A percentile compares a stretch with the other conserved stretches of the same genome.
phyloP scores from a whole-genome alignment of 1,284 basidiomycete species.

The Trichosporon faecale region DNA sequence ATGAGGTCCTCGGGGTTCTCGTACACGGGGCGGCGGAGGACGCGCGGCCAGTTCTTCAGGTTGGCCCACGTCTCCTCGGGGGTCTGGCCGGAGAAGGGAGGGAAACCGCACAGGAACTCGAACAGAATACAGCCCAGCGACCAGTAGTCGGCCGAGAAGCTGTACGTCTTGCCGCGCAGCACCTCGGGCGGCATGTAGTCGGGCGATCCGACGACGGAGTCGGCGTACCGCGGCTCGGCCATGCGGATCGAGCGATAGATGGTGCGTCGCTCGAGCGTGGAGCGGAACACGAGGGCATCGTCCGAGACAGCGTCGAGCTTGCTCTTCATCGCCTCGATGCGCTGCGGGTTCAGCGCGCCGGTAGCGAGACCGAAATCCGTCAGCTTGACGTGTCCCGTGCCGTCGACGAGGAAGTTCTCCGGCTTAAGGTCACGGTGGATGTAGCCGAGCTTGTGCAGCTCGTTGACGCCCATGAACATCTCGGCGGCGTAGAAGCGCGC shows the following conservation, averaged over 20 bases:
- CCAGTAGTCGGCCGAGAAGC: constrained; percentile 97
- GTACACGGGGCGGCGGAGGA: constrained; percentile 87
- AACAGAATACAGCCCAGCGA: constrained; percentile 97
- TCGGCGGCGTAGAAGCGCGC: constrained; percentile 92
- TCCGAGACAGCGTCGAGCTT: constrained; percentile 97
- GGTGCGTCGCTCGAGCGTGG: constrained; percentile 90
- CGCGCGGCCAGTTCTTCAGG: constrained; percentile 94
- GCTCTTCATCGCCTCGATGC: constrained; percentile 89
- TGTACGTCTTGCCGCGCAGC: constrained; percentile 89
- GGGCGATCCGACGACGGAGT: constrained; percentile 96
- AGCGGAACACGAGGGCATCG: constrained; percentile 82
- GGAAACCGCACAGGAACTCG: constrained; percentile 93
- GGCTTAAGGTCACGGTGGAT: constrained; percentile 95
- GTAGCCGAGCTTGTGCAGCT: constrained; percentile 90
- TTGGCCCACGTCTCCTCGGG: constrained; percentile 99
- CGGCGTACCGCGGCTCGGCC: constrained; percentile 88
- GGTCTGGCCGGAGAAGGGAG: constrained; percentile 92
- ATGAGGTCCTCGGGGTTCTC: constrained; percentile 93
- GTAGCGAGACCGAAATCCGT: constrained; percentile 98
- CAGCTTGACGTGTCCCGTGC: constrained; percentile 93
- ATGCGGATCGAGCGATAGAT: constrained; percentile 90
- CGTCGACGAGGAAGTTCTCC: constrained; percentile 97
- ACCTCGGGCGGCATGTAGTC: constrained; percentile 85
- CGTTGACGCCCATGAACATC: constrained; percentile 88
- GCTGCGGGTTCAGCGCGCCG: constrained; percentile 88